Evolutionary conservation across 345 rosid genomes (phyloP).

Genomic region (Pistacia atlantica): DNA sequence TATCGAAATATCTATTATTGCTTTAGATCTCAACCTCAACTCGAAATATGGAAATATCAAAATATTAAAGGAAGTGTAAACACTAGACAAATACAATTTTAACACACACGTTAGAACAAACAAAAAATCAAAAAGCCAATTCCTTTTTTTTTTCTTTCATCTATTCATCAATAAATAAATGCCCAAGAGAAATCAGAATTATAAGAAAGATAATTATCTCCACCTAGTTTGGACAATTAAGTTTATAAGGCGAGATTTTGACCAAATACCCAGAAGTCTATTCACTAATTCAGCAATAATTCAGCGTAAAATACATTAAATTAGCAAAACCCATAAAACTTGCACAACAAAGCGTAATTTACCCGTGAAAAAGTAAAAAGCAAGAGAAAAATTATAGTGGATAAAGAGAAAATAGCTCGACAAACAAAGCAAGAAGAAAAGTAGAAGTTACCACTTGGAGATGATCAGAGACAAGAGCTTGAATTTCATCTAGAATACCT

Average conservation of each 20-base stretch:
- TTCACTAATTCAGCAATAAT: background rate
- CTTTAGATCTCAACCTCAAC: background rate
- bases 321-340: background rate
- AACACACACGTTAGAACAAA: background rate
- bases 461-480: conserved; percentile 74
- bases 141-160: background rate
- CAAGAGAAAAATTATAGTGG: background rate
- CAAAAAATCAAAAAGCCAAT: background rate
- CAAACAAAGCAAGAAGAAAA: background rate
- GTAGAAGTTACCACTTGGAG: conserved; percentile 65
- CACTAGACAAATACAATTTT: background rate
- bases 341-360: background rate
- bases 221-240: background rate
- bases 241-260: conserved; percentile 1
- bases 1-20: background rate
- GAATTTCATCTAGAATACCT: conserved; percentile 63
- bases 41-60: background rate
- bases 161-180: background rate
- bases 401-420: background rate
- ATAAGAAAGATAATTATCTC: background rate
- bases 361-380: background rate
- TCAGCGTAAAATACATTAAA: background rate
- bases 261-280: conserved; percentile 10
- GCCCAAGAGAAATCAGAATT: background rate
- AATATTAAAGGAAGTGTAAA: background rate